A percentile compares a stretch with the other conserved stretches of the same genome.
phyloP scores from a whole-genome alignment of 208 protist species.

The Crithidia bombi region DNA sequence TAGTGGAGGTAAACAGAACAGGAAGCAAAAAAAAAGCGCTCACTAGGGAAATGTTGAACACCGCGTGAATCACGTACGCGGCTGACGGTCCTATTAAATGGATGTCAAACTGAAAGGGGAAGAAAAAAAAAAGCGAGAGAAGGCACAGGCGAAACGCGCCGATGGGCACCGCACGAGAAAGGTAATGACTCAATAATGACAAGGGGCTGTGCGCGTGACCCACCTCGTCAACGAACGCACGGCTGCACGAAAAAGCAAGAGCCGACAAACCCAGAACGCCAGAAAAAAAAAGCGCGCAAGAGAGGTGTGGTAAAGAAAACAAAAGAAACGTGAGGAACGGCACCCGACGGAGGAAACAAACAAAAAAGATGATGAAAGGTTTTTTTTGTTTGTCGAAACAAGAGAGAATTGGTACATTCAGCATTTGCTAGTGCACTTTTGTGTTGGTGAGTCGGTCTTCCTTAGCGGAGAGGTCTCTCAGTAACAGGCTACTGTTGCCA shows the following conservation, averaged over 20 bases:
- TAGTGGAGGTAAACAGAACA: neutral
- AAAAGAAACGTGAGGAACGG: too few relatives aligned
- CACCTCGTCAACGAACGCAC: neutral
- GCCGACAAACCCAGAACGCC: neutral
- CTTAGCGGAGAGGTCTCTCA: too few relatives aligned
- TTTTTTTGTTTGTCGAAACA: too few relatives aligned
- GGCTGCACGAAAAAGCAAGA: neutral
- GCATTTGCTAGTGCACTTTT: too few relatives aligned
- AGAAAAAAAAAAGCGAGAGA: neutral
- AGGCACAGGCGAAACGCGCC: neutral
- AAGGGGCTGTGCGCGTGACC: neutral
- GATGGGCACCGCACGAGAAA: neutral
- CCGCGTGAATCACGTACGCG: neutral
- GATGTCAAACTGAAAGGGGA: neutral
- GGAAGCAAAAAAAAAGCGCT: constrained; percentile 3
- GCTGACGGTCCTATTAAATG: constrained; percentile 7
- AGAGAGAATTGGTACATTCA: too few relatives aligned
- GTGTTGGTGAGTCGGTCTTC: too few relatives aligned
- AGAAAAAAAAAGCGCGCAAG: neutral
- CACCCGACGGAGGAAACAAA: too few relatives aligned
- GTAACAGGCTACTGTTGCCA: too few relatives aligned
- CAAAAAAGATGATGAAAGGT: too few relatives aligned
- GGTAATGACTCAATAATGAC: constrained; percentile 5
- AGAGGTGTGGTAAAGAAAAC: neutral
- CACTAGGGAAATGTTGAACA: neutral